Evolutionary conservation across 1,284 basidiomycete species (phyloP), one percentile per base, ranked within the genome.

Genomic region (Apiotrichum brassicae): DNA sequence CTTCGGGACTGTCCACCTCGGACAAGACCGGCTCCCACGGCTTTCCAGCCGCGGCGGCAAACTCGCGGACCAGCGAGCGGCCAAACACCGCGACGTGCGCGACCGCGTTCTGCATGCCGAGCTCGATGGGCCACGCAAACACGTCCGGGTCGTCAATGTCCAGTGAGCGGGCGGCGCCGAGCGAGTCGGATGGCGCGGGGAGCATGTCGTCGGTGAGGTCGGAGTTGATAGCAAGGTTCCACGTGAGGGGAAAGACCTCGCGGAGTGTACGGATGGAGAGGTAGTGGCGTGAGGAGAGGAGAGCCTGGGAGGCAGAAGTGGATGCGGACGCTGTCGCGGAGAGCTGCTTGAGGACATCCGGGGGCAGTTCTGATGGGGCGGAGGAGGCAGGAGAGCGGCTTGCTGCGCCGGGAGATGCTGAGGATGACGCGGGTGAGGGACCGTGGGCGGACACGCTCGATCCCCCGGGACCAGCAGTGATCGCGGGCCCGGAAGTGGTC

Each of bases 61-160:
- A 58, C 54, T 71, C 69, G 41, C 60, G 54, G 6, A 71, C 63
- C 41, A 71, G 46, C 41, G 58, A 51, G 23, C 69, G 55, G 1
- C 69, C 69, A 53, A 69, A 70, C 1, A 63, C 63, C 2, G 64
- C 63, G 3, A 63, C 56, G 50, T 71, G 68, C 12, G 65, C 63
- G 9, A 67, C 56, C 7, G 65, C 64, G n/a, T 61, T 60, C 52
- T 58, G 58, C 64, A 70, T 66, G 30, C 68, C 69, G 7, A 70
- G 48, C 54, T 71, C 69, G 37, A 71, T 70, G 3, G 69, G 69
- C 69, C 69, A 71, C n/a, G 58, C 64, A 45, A 70, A 71, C 23
- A 46, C 48, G 28, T 64, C 60, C 2, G 49, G 45, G 19, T 56
- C 48, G 46, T 70, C 65, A 19, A 65, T 58, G 49, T 68, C 64